Evolutionary conservation across 2,329 filamentous ascomycete species (phyloP), one percentile per base, ranked within the genome.

Genomic region (Sporothrix globosa): DNA sequence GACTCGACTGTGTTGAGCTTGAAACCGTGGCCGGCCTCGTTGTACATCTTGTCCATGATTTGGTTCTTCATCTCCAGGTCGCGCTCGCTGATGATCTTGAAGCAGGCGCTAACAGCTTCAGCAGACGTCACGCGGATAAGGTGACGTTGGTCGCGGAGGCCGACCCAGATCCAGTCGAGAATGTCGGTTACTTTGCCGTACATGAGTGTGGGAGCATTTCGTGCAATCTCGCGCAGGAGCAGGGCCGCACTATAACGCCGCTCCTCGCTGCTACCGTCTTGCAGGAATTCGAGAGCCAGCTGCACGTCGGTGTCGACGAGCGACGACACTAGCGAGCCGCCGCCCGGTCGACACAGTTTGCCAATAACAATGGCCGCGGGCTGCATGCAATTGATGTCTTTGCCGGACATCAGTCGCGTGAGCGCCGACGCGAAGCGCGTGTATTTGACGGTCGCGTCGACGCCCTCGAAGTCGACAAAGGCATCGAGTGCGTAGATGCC

Each of bases 251-350:
- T 95, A 78, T 98, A 97, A 75, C 96, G 88, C 75, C 95, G 88
- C 78, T 95, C 95, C 82, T 99, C 96, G 75, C 97, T 90, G 74
- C 95, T 88, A 78, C 98, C 96, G 65, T 94, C 94, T 78, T 98
- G 95, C 70, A 99, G 87, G 92, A 94, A 98, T 82, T 99, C 96
- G 69, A 99, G 85, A 1, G 96, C 94, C 21, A 93, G 96, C 80
- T 97, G 96, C 73, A 98, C 94, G 81, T 99, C 95, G 69, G 93
- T 95, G 78, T 99, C 96, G 70, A 99, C 96, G 69, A 99, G 84
- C 80, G 98, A 95, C 9, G 95, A 96, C 58, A 97, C 97, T 73
- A 98, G 85, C 44, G 96, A 94, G 72, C 96, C 96, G 73, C 96
- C 96, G 73, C 96, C 96, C 0, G 96, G 96, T 75, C 92, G 90